A percentile compares a stretch with the other conserved stretches of the same genome.
These are phyloP conservation scores for Platismatia glauca DNA, from an alignment of 495 filamentous ascomycete genomes.

Conservation along the genomic window DNA sequence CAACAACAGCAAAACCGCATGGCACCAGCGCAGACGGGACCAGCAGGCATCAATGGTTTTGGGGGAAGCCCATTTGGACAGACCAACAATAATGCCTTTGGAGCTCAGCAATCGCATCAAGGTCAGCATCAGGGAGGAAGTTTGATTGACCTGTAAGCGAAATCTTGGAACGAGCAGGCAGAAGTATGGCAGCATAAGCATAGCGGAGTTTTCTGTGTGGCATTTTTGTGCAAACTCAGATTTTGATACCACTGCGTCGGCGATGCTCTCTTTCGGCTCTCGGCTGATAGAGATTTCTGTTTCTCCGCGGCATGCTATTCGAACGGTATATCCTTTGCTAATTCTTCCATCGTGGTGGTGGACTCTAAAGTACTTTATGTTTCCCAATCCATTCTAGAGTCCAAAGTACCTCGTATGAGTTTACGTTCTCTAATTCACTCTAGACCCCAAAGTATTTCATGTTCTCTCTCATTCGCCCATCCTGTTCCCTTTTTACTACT, in stretches of 20 bases:
- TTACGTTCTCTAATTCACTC: no score
- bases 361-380: no score
- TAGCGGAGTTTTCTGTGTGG: background rate
- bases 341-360: background rate
- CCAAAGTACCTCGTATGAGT: no score
- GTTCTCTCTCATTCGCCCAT: no score
- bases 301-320: background rate
- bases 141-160: constrained; percentile 76
- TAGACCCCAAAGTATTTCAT: no score
- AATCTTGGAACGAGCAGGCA: background rate
- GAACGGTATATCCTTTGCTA: background rate
- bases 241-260: background rate
- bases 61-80: constrained; percentile 38
- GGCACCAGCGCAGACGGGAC: constrained; percentile 71
- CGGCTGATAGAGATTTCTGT: background rate
- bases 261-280: constrained; percentile 1
- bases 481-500: no score
- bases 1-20: constrained; percentile 36
- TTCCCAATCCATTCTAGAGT: no score
- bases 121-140: constrained; percentile 64
- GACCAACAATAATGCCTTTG: constrained; percentile 64
- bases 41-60: constrained; percentile 49
- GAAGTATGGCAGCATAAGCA: constrained; percentile 3
- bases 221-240: background rate
- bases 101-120: constrained; percentile 47